Base-by-base conservation (phyloP, 2,329 filamentous ascomycete genomes). In the Sporothrix pallida region DNA sequence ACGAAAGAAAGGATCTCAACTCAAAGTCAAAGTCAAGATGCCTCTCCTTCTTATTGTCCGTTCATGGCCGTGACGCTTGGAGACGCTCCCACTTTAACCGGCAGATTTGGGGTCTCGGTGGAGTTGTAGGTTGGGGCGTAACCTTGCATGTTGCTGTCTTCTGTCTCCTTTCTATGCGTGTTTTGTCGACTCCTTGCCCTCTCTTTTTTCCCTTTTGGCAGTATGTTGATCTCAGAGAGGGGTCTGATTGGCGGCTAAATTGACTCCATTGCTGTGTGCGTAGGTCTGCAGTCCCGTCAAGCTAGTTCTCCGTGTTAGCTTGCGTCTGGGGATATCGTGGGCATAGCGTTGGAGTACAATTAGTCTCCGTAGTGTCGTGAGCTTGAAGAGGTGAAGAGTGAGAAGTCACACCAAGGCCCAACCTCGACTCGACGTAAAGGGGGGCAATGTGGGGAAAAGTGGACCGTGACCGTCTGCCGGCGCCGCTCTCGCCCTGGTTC, bases 211-310 rank as follows among this genome's bases (percentile, higher is more conserved):
- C 2, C 7, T 26, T 50, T n/a, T 4, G 62, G 31, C 31, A 37
- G 31, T 37, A 37, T 37, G 31, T 37, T 37, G 31, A 37, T 37
- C 31, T 37, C 31, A 37, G 31, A 37, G 31, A 67, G 65, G 63
- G 31, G 26, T 31, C 56, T 65, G 58, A 72, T 67, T 67, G 60
- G 70, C 71, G 71, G 71, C 71, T 72, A 67, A 72, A 56, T 72
- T 23, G 50, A 20, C n/a, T 50, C 70, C 58, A 62, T 70, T 20
- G 52, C 20, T 50, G n/a, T 15, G 65, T 3, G 23, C 37, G 44
- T 23, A 12, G 48, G 3, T 26, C 48, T 37, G 23, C 67, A 56
- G 15, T 17, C 63, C 63, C 50, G 65, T 50, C 65, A 52, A 31
- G 46, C 65, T 68, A 68, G 23, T 7, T 1, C 52, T 15, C n/a